Evolutionary conservation across 345 rosid genomes (phyloP).

Genomic region (Carallia brachiata): DNA sequence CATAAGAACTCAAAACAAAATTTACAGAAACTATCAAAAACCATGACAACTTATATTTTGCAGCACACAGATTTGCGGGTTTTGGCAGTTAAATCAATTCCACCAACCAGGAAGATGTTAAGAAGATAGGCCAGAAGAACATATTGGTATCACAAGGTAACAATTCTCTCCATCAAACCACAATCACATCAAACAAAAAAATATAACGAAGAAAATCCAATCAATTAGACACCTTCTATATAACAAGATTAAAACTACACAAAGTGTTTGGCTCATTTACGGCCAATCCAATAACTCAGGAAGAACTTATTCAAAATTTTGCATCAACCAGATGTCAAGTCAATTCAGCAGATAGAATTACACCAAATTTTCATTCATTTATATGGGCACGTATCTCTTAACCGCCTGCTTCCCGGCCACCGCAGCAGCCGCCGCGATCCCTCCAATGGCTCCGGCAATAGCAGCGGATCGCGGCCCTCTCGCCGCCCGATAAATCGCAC

Average conservation of each 20-base stretch:
- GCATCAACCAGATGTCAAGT: slow-evolving; percentile 15
- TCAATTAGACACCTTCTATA: neutral
- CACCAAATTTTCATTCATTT: neutral
- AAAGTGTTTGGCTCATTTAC: neutral
- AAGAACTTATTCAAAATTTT: slow-evolving; percentile 1
- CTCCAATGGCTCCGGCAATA: slow-evolving; percentile 58
- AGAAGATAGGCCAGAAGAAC: neutral
- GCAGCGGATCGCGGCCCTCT: slow-evolving; percentile 53
- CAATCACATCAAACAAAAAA: neutral
- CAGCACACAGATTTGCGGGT: too few species aligned
- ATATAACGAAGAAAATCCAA: neutral
- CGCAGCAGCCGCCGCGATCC: slow-evolving; percentile 50
- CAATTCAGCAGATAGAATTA: slow-evolving; percentile 11
- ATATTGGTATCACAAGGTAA: neutral
- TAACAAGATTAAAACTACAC: too few species aligned
- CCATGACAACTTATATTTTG: too few species aligned
- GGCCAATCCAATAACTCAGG: neutral
- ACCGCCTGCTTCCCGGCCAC: slow-evolving; percentile 50
- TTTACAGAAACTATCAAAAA: too few species aligned
- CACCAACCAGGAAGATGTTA: neutral
- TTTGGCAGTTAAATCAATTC: neutral
- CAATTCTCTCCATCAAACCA: neutral
- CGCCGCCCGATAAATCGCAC: slow-evolving; percentile 55
- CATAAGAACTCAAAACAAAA: too few species aligned
- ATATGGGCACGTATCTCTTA: slow-evolving; percentile 53